Conservation (phyloP, 345 rosid genomes). For the Euphorbia lathyris region DNA sequence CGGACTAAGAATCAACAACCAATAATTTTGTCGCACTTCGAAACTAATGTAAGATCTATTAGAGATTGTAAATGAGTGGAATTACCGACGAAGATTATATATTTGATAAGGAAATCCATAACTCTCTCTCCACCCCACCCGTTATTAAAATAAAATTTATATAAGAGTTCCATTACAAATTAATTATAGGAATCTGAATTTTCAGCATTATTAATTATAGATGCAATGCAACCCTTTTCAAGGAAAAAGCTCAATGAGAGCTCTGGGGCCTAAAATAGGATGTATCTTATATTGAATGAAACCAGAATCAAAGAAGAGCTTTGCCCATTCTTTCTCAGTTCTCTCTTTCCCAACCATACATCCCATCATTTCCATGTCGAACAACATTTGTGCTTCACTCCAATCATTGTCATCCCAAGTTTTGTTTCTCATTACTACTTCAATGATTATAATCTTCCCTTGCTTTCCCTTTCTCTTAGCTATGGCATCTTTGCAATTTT, state of each 20-base stretch:
- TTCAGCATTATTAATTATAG: too few relatives aligned
- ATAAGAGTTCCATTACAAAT: too few relatives aligned
- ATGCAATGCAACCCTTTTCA: too few relatives aligned
- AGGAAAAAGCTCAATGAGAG: constrained; percentile 27
- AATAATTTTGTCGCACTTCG: too few relatives aligned
- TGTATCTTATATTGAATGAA: constrained; percentile 18
- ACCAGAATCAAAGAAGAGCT: constrained; percentile 28
- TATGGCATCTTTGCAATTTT: constrained; percentile 7
- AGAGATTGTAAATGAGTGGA: too few relatives aligned
- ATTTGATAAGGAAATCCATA: too few relatives aligned
- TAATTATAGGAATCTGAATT: too few relatives aligned
- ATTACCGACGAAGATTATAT: too few relatives aligned
- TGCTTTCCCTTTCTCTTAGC: background rate
- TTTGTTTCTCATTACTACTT: background rate
- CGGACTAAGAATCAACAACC: too few relatives aligned
- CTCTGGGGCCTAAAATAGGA: constrained; percentile 15
- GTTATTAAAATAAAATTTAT: too few relatives aligned
- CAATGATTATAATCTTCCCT: constrained; percentile 10
- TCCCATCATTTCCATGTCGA: background rate
- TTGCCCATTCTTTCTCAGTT: constrained; percentile 14
- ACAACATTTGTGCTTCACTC: constrained; percentile 19
- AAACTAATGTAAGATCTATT: too few relatives aligned
- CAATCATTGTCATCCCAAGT: background rate
- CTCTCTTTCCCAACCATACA: background rate
- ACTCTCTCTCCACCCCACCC: too few relatives aligned